Conservation (phyloP, 345 rosid genomes). For the Kandelia obovata region DNA sequence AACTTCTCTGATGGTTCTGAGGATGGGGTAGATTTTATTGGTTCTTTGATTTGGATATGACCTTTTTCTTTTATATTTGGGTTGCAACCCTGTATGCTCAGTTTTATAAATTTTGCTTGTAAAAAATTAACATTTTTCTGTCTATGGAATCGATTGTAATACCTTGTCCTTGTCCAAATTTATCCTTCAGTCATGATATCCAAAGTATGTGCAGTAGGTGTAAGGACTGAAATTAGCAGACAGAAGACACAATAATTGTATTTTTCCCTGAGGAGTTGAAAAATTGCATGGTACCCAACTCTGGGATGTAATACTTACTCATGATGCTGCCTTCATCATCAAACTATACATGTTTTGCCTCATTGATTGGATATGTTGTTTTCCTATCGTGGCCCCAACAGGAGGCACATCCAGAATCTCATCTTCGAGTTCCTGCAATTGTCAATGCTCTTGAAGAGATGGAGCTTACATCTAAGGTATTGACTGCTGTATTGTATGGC, state of each 20-base stretch:
- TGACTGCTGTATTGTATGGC: not conserved
- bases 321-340: not conserved
- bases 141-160: too few species aligned
- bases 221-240: not conserved
- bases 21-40: too few species aligned
- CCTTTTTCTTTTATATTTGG: too few species aligned
- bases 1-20: too few species aligned
- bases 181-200: too few species aligned
- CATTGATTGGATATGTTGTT: not conserved
- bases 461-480: constrained; percentile 76
- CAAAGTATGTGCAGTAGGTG: not conserved
- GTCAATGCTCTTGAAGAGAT: constrained; percentile 69
- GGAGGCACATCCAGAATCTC: constrained; percentile 94
- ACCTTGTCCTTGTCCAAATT: too few species aligned
- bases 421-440: constrained; percentile 87
- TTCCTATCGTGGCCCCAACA: constrained; percentile 22
- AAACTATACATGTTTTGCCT: not conserved
- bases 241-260: not conserved
- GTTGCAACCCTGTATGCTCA: too few species aligned
- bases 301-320: not conserved
- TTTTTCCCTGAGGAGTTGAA: not conserved
- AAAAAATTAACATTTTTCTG: too few species aligned
- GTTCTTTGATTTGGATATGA: too few species aligned
- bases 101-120: too few species aligned
- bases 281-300: not conserved